phyloP scores from a whole-genome alignment of 2,329 filamentous ascomycete species.

The Aspergillus brunneoviolaceus region DNA sequence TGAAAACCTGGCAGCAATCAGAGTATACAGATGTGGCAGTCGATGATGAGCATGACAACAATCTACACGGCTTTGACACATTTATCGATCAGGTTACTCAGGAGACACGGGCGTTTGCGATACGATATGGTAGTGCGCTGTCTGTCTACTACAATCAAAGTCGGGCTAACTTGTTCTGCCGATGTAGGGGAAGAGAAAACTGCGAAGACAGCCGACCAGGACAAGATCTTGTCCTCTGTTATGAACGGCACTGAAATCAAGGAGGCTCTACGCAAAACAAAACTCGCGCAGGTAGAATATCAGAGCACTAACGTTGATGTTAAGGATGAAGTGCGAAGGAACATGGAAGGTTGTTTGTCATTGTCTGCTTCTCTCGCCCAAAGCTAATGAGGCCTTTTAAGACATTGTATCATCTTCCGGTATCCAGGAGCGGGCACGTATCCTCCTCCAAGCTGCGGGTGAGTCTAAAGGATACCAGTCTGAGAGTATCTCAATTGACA shows the following conservation, averaged over 20 bases:
- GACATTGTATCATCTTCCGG: slow-evolving; percentile 16
- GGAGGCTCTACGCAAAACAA: too few relatives aligned
- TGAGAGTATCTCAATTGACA: not conserved
- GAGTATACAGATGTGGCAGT: slow-evolving; percentile 17
- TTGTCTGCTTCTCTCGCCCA: too few relatives aligned
- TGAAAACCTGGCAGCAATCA: slow-evolving; percentile 34
- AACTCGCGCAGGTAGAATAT: too few relatives aligned
- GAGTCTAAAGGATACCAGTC: slow-evolving; percentile 31
- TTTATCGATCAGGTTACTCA: slow-evolving; percentile 42
- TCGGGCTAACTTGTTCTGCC: not conserved
- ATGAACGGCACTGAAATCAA: too few relatives aligned
- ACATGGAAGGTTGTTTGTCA: too few relatives aligned
- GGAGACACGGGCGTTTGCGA: slow-evolving; percentile 29
- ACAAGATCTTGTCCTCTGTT: too few relatives aligned
- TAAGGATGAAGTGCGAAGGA: too few relatives aligned
- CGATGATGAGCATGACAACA: slow-evolving; percentile 29
- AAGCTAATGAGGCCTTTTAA: slow-evolving; percentile 11
- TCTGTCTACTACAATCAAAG: slow-evolving; percentile 14
- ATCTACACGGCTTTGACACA: slow-evolving; percentile 42
- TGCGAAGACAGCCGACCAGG: not conserved
- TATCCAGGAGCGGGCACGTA: too few relatives aligned
- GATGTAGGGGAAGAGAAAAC: not conserved
- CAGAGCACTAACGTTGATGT: too few relatives aligned
- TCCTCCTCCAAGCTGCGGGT: not conserved
- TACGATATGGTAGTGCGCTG: slow-evolving; percentile 7